Evolutionary conservation across 768 basidiomycete genomes (phyloP).

Genomic region (Naganishia randhawae): DNA sequence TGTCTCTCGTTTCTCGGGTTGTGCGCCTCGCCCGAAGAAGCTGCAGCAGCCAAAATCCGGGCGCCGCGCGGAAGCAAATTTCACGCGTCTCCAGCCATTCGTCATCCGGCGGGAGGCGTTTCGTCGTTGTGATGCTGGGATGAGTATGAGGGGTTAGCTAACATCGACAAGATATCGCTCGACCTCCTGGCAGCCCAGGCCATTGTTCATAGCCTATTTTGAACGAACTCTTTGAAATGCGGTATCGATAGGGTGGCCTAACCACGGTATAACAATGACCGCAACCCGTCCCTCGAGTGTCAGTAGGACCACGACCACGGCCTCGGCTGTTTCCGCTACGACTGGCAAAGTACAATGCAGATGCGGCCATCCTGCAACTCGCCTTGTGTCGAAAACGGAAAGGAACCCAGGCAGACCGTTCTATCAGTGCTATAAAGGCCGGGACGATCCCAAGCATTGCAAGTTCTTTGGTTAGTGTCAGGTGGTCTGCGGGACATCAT

Average conservation of each 20-base stretch:
- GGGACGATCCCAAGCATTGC: constrained; percentile 7
- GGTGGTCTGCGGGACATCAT: background rate
- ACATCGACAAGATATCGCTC: no score
- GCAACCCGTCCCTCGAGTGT: background rate
- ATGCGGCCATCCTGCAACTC: constrained; percentile 9
- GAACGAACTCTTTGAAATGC: no score
- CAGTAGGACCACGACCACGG: background rate
- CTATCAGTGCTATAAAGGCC: constrained; percentile 13
- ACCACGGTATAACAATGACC: background rate
- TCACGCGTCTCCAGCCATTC: background rate
- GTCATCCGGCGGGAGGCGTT: no score
- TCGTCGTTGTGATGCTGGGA: no score
- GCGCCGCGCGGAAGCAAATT: background rate
- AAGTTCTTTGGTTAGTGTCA: constrained; percentile 6
- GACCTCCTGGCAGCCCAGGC: no score
- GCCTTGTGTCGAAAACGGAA: constrained; percentile 1
- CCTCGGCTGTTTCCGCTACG: background rate
- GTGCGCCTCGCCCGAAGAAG: background rate
- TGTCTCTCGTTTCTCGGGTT: constrained; percentile 1
- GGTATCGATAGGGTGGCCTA: background rate
- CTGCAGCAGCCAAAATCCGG: background rate
- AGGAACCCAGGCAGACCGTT: constrained; percentile 17
- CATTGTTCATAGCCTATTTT: no score
- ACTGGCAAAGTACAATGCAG: constrained; percentile 5
- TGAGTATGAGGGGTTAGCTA: no score